Evolutionary conservation across 768 basidiomycete genomes (phyloP), one percentile per base, ranked within the genome.

Genomic region (Mycena haematopus): DNA sequence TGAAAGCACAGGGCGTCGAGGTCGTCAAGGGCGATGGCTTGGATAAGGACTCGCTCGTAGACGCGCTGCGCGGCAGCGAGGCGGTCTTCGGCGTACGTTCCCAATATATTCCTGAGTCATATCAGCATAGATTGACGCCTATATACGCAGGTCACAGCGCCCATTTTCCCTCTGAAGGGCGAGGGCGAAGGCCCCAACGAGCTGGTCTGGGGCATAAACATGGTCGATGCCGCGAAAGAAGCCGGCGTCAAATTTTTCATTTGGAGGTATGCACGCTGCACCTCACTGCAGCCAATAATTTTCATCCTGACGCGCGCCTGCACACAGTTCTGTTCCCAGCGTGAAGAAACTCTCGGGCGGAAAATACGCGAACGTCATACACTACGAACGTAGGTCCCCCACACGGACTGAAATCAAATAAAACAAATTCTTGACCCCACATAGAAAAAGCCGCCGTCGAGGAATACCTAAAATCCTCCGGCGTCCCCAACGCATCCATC

Each of bases 51-150:
- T 77, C 77, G 13, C 62, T 78, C 31, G 70, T 57, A 47, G 56
- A 51, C 3, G 75, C 73, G 4, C 66, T 77, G 54, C 60, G 55
- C 0, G 74, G 74, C 19, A 69, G 71, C 1, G 70, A 77, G 42
- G 75, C 65, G 1, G 75, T 77, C 21, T 77, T 72, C 42, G 76
- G 69, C 19, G 75, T 77, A 67, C 27, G 61, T 33, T 19, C 53
- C 1, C 3, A 14, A 52, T 6, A 10, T 36, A 36, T 31, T 31
- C 29, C n/a, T n/a, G n/a, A n/a, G n/a, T n/a, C n/a, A n/a, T 31
- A 9, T 31, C 29, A 1, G 27, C 7, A 6, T 1, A 21, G 11
- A 22, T 24, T 0, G 21, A 47, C 8, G 17, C 3, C 8, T 3
- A 14, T 42, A 10, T 11, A 11, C 17, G 27, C 19, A 59, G 58